Conservation (phyloP, 768 basidiomycete genomes). For the Boletus huronensis region DNA sequence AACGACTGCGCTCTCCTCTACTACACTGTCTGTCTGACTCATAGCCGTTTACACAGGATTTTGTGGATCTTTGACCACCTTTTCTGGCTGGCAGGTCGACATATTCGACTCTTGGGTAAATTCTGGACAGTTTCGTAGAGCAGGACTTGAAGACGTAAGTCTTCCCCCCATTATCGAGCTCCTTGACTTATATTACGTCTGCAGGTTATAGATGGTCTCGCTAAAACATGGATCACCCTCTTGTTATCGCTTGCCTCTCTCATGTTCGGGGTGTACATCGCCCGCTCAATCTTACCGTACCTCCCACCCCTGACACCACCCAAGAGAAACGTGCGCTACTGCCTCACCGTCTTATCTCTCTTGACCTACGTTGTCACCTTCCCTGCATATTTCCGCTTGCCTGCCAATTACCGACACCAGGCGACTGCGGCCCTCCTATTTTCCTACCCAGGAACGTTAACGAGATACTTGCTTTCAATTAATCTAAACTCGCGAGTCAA, state of each 20-base stretch:
- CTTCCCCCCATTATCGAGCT: not conserved
- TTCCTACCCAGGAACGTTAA: slow-evolving; percentile 83
- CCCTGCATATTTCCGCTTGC: slow-evolving; percentile 74
- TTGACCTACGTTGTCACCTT: slow-evolving; percentile 72
- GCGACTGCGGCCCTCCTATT: slow-evolving; percentile 88
- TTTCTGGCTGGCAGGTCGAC: slow-evolving; percentile 93
- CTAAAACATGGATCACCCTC: slow-evolving; percentile 76
- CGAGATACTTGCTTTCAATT: slow-evolving; percentile 75
- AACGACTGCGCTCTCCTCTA: not conserved
- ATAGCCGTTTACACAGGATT: slow-evolving; percentile 53
- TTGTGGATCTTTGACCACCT: slow-evolving; percentile 95
- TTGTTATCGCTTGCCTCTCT: slow-evolving; percentile 74
- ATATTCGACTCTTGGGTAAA: slow-evolving; percentile 86
- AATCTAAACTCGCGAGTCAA: slow-evolving; percentile 62
- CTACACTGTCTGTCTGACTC: not conserved
- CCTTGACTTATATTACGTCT: slow-evolving; percentile 6
- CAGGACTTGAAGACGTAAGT: slow-evolving; percentile 72
- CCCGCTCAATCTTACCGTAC: slow-evolving; percentile 38
- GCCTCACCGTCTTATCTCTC: slow-evolving; percentile 52
- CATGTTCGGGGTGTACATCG: slow-evolving; percentile 66
- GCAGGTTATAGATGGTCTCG: slow-evolving; percentile 85
- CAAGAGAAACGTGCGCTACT: slow-evolving; percentile 42
- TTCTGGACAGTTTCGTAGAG: slow-evolving; percentile 46
- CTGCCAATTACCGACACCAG: slow-evolving; percentile 64
- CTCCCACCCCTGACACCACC: slow-evolving; percentile 44